These are phyloP conservation scores for Fusarium euwallaceae DNA, from an alignment of 2,329 filamentous ascomycete genomes.

Conservation along the genomic window DNA sequence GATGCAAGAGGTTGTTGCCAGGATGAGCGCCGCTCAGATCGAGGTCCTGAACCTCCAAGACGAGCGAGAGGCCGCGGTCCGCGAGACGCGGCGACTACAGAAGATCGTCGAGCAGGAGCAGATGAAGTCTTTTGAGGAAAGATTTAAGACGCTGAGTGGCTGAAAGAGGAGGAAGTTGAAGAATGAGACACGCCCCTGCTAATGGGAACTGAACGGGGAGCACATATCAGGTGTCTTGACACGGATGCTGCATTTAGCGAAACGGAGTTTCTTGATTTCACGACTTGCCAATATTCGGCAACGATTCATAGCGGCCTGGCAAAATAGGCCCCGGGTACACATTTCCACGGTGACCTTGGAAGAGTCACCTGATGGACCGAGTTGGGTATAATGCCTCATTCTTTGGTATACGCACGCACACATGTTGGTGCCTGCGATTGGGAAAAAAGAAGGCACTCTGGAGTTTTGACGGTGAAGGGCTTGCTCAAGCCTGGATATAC, in stretches of 20 bases:
- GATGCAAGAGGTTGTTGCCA: slow-evolving; percentile 84
- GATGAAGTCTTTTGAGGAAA: slow-evolving; percentile 62
- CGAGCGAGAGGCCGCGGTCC: slow-evolving; percentile 79
- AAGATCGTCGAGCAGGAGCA: slow-evolving; percentile 74
- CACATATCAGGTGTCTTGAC: slow-evolving; percentile 26
- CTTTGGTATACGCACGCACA: slow-evolving; percentile 28
- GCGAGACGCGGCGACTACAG: slow-evolving; percentile 78
- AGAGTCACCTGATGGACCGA: slow-evolving; percentile 28
- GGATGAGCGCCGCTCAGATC: slow-evolving; percentile 86
- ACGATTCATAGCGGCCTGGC: slow-evolving; percentile 29
- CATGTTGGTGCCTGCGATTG: slow-evolving; percentile 26
- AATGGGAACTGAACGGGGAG: slow-evolving; percentile 28
- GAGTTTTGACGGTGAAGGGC: slow-evolving; percentile 11
- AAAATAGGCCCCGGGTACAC: slow-evolving; percentile 15
- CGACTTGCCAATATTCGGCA: slow-evolving; percentile 37
- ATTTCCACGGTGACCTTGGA: slow-evolving; percentile 18
- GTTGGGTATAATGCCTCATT: slow-evolving; percentile 21
- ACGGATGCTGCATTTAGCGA: slow-evolving; percentile 53
- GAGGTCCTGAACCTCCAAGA: slow-evolving; percentile 85
- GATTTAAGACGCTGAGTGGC: slow-evolving; percentile 52
- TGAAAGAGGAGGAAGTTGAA: slow-evolving; percentile 30
- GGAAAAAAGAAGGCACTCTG: slow-evolving; percentile 31
- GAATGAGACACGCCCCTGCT: slow-evolving; percentile 12
- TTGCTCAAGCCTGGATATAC: slow-evolving; percentile 18
- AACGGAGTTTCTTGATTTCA: slow-evolving; percentile 53